A percentile compares a stretch with the other conserved stretches of the same genome.
phyloP scores from a whole-genome alignment of 2,329 filamentous ascomycete genomes.

The Colletotrichum lupini region DNA sequence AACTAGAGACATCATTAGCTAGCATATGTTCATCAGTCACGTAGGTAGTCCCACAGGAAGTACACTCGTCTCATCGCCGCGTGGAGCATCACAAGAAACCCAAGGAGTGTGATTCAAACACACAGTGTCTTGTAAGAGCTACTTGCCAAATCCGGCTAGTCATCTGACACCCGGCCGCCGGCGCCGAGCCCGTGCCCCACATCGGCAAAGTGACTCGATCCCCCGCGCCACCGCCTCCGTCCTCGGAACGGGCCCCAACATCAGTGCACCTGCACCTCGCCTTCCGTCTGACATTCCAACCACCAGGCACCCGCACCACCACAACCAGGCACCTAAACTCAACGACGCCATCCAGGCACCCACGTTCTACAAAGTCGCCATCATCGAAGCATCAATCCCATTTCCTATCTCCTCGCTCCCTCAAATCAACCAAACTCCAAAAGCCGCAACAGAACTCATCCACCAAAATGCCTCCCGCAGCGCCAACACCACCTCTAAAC shows the following conservation, averaged over 20 bases:
- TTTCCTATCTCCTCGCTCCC: too few species aligned
- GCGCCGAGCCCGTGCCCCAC: constrained; percentile 7
- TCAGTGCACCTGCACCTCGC: neutral
- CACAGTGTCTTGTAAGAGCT: neutral
- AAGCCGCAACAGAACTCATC: neutral
- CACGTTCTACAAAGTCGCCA: neutral
- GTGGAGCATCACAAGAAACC: neutral
- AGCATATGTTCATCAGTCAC: too few species aligned
- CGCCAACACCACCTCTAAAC: constrained; percentile 25
- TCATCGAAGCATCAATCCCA: neutral
- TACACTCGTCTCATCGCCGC: neutral
- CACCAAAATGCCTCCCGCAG: constrained; percentile 29
- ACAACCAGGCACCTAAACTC: neutral
- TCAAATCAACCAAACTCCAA: neutral
- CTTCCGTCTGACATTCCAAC: constrained; percentile 21
- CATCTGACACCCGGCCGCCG: neutral
- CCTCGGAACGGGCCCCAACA: constrained; percentile 3
- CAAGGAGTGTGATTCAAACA: neutral
- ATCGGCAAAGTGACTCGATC: neutral
- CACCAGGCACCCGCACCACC: neutral
- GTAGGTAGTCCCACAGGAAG: too few species aligned
- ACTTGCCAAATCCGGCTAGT: neutral
- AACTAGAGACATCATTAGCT: too few species aligned
- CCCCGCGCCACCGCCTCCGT: neutral
- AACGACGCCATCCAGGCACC: neutral